A percentile compares a stretch with the other conserved stretches of the same genome.
Evolutionary conservation across 139 green algal species (phyloP).

Genomic region (Chlorella ohadii): DNA sequence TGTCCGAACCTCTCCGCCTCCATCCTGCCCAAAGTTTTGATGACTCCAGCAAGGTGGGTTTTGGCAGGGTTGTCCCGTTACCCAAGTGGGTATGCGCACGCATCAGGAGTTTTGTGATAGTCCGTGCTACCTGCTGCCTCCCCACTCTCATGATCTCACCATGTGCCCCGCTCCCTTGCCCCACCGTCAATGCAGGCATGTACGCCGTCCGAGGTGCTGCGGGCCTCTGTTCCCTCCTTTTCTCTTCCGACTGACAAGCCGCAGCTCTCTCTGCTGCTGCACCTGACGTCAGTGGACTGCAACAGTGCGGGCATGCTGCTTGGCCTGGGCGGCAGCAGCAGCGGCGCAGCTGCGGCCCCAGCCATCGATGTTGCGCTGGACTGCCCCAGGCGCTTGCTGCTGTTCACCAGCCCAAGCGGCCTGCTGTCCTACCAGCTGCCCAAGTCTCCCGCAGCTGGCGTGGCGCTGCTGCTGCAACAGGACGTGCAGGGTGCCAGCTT

Average conservation of each 20-base stretch:
- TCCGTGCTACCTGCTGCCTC: too few relatives aligned
- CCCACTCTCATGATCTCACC: too few relatives aligned
- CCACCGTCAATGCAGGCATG: background rate
- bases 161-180: too few relatives aligned
- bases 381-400: background rate
- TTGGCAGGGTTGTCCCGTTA: too few relatives aligned
- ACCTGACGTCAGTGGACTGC: background rate
- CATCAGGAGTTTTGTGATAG: too few relatives aligned
- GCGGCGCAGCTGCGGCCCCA: background rate
- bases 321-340: background rate
- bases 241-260: conserved; percentile 1
- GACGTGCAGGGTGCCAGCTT: background rate
- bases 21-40: too few relatives aligned
- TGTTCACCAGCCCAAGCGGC: background rate
- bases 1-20: too few relatives aligned
- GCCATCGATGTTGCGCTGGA: background rate
- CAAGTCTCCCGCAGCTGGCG: too few relatives aligned
- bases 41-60: too few relatives aligned
- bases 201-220: background rate
- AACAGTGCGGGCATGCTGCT: background rate
- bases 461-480: background rate
- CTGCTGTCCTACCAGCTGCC: background rate
- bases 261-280: background rate
- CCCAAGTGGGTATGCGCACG: too few relatives aligned
- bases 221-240: conserved; percentile 12